Evolutionary conservation across 2,329 filamentous ascomycete genomes (phyloP), one percentile per base, ranked within the genome.

Genomic region (Apiospora rasikravindrae): DNA sequence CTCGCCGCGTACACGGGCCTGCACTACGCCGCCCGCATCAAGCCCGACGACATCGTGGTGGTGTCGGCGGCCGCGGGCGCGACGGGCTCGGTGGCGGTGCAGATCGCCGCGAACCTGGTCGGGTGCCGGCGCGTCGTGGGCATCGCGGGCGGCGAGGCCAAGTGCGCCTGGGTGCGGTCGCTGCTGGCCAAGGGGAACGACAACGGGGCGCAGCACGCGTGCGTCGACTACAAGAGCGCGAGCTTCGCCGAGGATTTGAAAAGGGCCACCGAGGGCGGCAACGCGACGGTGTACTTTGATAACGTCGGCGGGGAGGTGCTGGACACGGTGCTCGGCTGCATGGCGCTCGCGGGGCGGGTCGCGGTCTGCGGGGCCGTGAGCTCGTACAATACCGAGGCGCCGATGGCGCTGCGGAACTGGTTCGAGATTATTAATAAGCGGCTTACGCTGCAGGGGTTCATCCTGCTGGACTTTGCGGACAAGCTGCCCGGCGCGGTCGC

Each of bases 181-280:
- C 83, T 87, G 78, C 83, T 89, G 1, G 86, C 86, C 10, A 88
- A 86, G 75, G 86, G 88, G 70, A 83, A 86, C 67, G 84, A 84
- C 67, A 89, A 89, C 76, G 22, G 94, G 91, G 13, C 96, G 95
- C 85, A 96, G 97, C 86, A 97, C 87, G 96, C 96, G 88, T 95
- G 89, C 76, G 93, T 96, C 84, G 89, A 88, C 76, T 88, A 93
- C 0, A 79, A 83, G 0, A 79, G 84, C 70, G 91, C 92, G 13
- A 93, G 93, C 0, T 86, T 97, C 71, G 82, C 86, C 75, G 87
- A 93, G 72, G 83, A 88, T 33, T 80, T 89, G 2, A 78, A 79
- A 72, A 81, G 82, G 13, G 86, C 82, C 4, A 88, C 86, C 53
- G 0, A 78, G 64, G 85, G 84, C 1, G 80, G 82, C 10, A 78